Conservation (phyloP, 164 flowering plant species). For the Brasenia schreberi region DNA sequence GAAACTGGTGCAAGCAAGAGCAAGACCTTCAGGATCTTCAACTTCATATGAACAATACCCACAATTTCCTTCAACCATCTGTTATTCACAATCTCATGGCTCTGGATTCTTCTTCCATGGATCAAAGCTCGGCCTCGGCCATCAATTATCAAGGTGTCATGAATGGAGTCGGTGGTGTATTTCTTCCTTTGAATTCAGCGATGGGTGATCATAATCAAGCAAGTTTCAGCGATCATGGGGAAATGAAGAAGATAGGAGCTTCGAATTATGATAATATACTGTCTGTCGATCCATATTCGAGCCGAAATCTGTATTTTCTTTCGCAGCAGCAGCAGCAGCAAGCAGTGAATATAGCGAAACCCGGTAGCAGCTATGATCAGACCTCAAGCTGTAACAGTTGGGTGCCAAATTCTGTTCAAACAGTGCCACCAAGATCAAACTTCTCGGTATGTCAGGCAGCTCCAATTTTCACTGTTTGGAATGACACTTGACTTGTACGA, state of each 20-base stretch:
- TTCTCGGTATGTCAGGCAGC: conserved; percentile 30
- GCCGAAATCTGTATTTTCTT: conserved; percentile 23
- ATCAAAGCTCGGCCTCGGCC: conserved; percentile 41
- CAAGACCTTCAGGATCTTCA: conserved; percentile 18
- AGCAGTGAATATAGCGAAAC: conserved; percentile 4
- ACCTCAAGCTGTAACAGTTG: conserved; percentile 37
- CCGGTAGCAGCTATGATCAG: conserved; percentile 18
- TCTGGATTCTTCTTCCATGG: conserved; percentile 35
- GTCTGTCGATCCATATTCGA: conserved; percentile 23
- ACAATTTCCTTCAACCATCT: conserved; percentile 54
- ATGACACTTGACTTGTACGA: conserved; percentile 24
- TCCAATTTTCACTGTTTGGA: conserved; percentile 50
- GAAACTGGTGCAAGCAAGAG: conserved; percentile 44
- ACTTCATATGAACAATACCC: conserved; percentile 30
- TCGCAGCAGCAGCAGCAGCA: conserved; percentile 25
- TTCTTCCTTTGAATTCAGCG: conserved; percentile 20
- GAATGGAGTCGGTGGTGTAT: conserved; percentile 16
- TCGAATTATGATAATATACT: conserved; percentile 15
- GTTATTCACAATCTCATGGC: conserved; percentile 47
- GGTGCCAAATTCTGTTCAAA: conserved; percentile 51
- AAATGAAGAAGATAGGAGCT: conserved; percentile 24
- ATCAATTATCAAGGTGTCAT: conserved; percentile 8
- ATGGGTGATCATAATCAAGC: conserved; percentile 23
- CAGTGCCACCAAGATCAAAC: conserved; percentile 24
- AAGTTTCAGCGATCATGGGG: conserved; percentile 19